These are phyloP conservation scores for Colletotrichum lupini DNA, from an alignment of 2,329 filamentous ascomycete genomes.

Conservation along the genomic window DNA sequence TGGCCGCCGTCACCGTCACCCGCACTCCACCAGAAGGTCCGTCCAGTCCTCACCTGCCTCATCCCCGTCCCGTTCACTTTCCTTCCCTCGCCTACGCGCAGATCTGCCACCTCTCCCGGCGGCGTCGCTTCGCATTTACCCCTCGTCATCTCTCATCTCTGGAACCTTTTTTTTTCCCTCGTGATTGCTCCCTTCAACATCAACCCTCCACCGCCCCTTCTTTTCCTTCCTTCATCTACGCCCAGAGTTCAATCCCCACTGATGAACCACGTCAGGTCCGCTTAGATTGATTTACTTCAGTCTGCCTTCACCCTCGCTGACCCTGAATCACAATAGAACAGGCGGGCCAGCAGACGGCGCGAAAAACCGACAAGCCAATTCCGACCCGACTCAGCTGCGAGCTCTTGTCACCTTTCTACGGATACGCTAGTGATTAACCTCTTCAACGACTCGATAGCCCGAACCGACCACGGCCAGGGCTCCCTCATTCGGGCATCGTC, in stretches of 20 bases:
- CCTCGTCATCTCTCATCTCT: conserved; percentile 2
- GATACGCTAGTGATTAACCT: not conserved
- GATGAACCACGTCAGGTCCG: not conserved
- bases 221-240: not conserved
- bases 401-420: not conserved
- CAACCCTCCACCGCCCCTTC: not conserved
- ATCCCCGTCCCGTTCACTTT: conserved; percentile 3
- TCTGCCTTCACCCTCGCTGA: not conserved
- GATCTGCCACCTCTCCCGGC: not conserved
- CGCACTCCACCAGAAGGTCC: not conserved
- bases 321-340: no score
- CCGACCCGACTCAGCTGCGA: conserved; percentile 2
- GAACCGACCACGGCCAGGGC: not conserved
- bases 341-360: not conserved
- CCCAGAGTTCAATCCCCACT: not conserved
- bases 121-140: not conserved
- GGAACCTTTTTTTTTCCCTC: not conserved
- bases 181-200: conserved; percentile 13
- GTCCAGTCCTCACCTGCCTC: not conserved
- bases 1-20: not conserved
- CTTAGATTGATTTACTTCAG: not conserved
- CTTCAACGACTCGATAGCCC: not conserved
- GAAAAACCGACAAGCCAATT: conserved; percentile 2
- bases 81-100: not conserved
- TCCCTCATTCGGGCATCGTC: not conserved